Evolutionary conservation across 495 filamentous ascomycete species (phyloP), one percentile per base, ranked within the genome.

Genomic region (Podospora tetraspora): DNA sequence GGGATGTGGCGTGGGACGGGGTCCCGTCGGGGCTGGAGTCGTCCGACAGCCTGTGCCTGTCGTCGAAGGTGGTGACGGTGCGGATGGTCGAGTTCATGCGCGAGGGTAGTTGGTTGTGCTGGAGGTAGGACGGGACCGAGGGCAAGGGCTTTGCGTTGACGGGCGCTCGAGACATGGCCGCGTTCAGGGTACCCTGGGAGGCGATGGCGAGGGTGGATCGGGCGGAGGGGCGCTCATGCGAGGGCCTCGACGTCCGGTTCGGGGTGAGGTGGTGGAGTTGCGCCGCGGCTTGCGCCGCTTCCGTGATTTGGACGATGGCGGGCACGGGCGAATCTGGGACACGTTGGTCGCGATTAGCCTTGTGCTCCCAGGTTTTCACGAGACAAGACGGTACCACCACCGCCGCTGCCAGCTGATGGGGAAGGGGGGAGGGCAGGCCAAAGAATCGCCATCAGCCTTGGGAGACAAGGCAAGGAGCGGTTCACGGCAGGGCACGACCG

Each of bases 51-150:
- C 72, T 29, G 25, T 67, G 66, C 63, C 68, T 71, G 25, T 73
- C 75, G 66, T 84, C 81, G 69, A 79, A 78, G 75, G 79, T 82
- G 34, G 73, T 75, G 59, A 84, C 81, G 34, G 81, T 75, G 59
- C 82, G 81, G 62, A 84, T 84, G 7, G 82, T 84, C 3, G 79
- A 81, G 34, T 76, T 76, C 72, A 75, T 76, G 57, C 76, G 76
- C 57, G 66, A 60, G 62, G 59, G 69, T 57, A 19, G 34, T 70
- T 61, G 61, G 66, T 32, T 66, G 59, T 34, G 63, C 58, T 57
- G 67, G 34, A 43, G 60, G 23, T 43, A 68, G 23, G 37, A 52
- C 37, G 66, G 64, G 62, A 62, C 25, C 57, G 67, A 32, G 25
- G 70, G 68, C 3, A 63, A 62, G n/a, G 70, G 43, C 62, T 74